A percentile compares a stretch with the other conserved stretches of the same genome.
Evolutionary conservation across 2,329 filamentous ascomycete species (phyloP).

Genomic region (Fusarium nygamai): DNA sequence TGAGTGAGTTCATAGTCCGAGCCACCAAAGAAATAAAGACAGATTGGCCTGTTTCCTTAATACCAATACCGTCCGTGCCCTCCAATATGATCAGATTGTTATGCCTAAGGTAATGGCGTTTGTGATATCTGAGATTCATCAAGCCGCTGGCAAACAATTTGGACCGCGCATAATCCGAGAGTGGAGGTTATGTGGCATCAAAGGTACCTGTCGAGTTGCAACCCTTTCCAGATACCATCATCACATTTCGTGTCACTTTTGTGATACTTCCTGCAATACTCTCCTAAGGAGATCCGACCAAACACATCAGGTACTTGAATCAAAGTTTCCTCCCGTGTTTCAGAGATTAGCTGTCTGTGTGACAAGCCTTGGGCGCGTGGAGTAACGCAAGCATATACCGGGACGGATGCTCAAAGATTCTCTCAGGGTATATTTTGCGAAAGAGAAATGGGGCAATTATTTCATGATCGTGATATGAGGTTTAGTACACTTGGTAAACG

Average conservation of each 20-base stretch:
- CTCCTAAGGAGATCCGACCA: neutral
- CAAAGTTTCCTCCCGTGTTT: slow-evolving; percentile 1
- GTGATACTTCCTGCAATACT: neutral
- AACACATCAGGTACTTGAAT: neutral
- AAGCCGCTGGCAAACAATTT: neutral
- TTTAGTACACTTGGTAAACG: slow-evolving; percentile 18
- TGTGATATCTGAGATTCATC: slow-evolving; percentile 10
- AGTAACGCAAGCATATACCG: slow-evolving; percentile 23
- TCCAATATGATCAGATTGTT: neutral
- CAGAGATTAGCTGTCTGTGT: slow-evolving; percentile 1
- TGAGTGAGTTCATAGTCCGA: neutral
- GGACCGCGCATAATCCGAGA: neutral
- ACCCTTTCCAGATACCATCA: neutral
- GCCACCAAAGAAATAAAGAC: neutral
- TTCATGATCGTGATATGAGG: slow-evolving; percentile 18
- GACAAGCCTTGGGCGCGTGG: neutral
- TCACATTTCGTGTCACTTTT: neutral
- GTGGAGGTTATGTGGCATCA: slow-evolving; percentile 3
- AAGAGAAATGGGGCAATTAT: neutral
- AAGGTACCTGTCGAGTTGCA: neutral
- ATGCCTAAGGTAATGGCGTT: neutral
- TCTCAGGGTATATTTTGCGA: slow-evolving; percentile 3
- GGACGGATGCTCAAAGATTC: neutral
- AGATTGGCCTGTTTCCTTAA: neutral
- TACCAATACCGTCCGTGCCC: neutral